Evolutionary conservation across 2,329 filamentous ascomycete species (phyloP), one percentile per base, ranked within the genome.

Genomic region (Exophiala calicioides): DNA sequence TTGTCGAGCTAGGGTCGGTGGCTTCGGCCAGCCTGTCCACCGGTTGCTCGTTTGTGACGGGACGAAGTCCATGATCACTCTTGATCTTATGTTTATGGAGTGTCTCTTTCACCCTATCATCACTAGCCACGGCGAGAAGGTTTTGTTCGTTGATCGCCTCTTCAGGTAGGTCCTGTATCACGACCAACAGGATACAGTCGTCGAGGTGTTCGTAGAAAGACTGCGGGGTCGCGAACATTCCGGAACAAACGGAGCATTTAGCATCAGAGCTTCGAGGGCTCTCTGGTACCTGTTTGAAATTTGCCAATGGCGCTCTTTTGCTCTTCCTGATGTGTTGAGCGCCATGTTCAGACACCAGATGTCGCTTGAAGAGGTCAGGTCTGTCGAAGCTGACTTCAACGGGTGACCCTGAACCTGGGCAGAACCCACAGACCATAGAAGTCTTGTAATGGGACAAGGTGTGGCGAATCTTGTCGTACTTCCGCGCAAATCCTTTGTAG

Each of bases 191-290:
- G 8, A 84, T 80, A 62, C 81, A 84, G 67, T 84, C 80, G 60
- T 84, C 91, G 57, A 96, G 75, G 75, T 97, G 91, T 71, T 97
- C 91, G 67, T 97, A 96, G 71, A 96, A 96, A 63, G 96, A 90
- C 68, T 97, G 91, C 2, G 91, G 88, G 50, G 85, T 91, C 57
- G 78, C 77, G 65, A 95, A 97, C 5, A 81, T 88, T 31, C 82
- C 79, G 10, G 87, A 88, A 68, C 91, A 97, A 55, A 93, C 96
- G 3, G 89, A 95, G 68, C 91, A 97, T 66, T 86, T 89, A 55
- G 90, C 90, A 39, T 86, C 86, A 21, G 87, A 84, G 60, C 93
- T 87, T 49, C 82, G 78, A 15, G 85, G 78, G 62, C 88, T 88
- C 43, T 80, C 81, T 3, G 82, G 80, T 26, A 85, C 73, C 68